phyloP scores from a whole-genome alignment of 1,139 yeast genomes.

The Geotrichum histeridarum region DNA sequence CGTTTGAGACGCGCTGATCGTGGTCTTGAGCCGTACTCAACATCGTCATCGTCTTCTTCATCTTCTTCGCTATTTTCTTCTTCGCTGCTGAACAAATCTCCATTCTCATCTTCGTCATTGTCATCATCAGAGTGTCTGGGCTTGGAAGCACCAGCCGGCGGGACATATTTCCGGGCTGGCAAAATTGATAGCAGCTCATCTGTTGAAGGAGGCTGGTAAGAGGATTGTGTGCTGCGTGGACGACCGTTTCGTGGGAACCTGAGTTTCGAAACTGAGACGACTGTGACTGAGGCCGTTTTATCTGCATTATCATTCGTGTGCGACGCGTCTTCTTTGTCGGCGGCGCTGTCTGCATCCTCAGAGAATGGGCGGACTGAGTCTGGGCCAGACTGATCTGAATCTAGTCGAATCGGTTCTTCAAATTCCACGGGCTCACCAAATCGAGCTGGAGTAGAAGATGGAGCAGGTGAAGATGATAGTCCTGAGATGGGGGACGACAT shows the following conservation, averaged over 20 bases:
- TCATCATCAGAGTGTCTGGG: background rate
- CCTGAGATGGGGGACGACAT: too few species aligned
- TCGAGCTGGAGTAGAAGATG: background rate
- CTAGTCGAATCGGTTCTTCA: too few species aligned
- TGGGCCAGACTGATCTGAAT: too few species aligned
- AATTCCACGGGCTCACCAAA: too few species aligned
- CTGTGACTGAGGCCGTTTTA: background rate
- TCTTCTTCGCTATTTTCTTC: background rate
- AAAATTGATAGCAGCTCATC: constrained; percentile 6
- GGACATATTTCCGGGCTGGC: constrained; percentile 7
- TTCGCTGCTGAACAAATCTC: background rate
- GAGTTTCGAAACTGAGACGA: background rate
- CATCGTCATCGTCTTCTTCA: constrained; percentile 2
- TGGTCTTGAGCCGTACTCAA: background rate
- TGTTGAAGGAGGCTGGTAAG: background rate
- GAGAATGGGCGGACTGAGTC: background rate
- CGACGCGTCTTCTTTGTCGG: background rate
- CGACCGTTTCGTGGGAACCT: too few species aligned
- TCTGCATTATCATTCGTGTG: background rate
- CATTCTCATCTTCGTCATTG: constrained; percentile 2
- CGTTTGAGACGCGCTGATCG: background rate
- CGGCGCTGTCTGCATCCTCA: background rate
- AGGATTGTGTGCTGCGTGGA: too few species aligned
- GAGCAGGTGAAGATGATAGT: background rate
- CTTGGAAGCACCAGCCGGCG: background rate